Base-by-base conservation (phyloP, 257 asterid species). In the Fraxinus pennsylvanica region DNA sequence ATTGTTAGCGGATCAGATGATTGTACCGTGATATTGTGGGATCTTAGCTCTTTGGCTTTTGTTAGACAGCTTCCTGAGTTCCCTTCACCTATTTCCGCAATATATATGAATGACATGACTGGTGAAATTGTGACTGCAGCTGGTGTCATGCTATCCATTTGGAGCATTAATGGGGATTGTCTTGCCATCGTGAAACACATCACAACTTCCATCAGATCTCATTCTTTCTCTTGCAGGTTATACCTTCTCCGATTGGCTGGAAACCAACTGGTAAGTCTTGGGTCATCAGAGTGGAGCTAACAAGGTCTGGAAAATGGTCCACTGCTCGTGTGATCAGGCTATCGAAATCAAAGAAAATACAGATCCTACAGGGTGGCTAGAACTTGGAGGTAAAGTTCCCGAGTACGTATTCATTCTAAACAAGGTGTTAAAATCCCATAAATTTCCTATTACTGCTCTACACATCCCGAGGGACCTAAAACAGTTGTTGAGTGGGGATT, bases 231-330 rank as follows among this genome's bases (percentile, higher is more conserved):
- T 96, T 33, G 82, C 97, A 0, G 96, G 97, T 22, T 87, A 90
- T 25, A 86, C 86, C 41, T 93, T 84, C 81, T 93, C 97, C 4
- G 99, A 96, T 77, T 96, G 98, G 97, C 76, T 81, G 72, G 94
- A 93, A 71, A 86, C 92, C 9, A 86, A 84, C 76, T 96, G 99
- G 99, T 96, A 88, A 22, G 93, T 87, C 67, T 96, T 98, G 0
- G 99, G 99, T 57, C 99, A 96, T 87, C 97, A 93, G 83, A 96
- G 99, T 71, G 98, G 99, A 29, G 97, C 98, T 9, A 88, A 92
- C 71, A 96, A 96, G 87, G 87, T 96, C 73, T 96, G 99, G 99
- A 92, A 87, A 82, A 87, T 93, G 97, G 93, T 96, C 35, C 99
- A 93, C 86, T 87, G 85, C 78, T 86, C 99, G 17, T 80, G 84